Evolutionary conservation across 768 basidiomycete species (phyloP).

Genomic region (Trametes maxima): DNA sequence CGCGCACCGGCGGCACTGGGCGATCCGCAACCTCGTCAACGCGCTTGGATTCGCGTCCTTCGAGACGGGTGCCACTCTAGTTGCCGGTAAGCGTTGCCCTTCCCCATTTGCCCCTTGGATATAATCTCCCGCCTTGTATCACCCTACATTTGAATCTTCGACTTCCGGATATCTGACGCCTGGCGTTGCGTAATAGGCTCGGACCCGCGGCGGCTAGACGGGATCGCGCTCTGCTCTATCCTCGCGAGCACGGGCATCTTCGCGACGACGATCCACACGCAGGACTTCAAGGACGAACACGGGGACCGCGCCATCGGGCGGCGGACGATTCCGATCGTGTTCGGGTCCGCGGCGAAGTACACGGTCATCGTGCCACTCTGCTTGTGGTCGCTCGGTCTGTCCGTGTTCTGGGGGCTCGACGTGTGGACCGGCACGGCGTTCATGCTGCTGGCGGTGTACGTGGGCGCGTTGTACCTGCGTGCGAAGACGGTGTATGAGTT

Average conservation of each 20-base stretch:
- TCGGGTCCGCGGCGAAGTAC: slow-evolving; percentile 23
- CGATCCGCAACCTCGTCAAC: slow-evolving; percentile 22
- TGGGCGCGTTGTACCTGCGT: slow-evolving; percentile 26
- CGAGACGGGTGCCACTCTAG: slow-evolving; percentile 30
- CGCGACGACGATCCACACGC: slow-evolving; percentile 40
- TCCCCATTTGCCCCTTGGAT: neutral
- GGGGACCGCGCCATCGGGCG: slow-evolving; percentile 19
- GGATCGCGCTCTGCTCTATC: slow-evolving; percentile 25
- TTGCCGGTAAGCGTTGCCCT: slow-evolving; percentile 12
- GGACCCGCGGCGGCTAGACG: slow-evolving; percentile 24
- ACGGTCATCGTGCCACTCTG: slow-evolving; percentile 25
- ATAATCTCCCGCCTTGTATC: too few species aligned
- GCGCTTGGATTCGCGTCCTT: slow-evolving; percentile 24
- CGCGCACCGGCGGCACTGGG: slow-evolving; percentile 22
- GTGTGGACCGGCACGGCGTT: slow-evolving; percentile 8
- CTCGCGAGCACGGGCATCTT: slow-evolving; percentile 34
- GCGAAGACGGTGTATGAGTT: slow-evolving; percentile 24
- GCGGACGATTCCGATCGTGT: slow-evolving; percentile 17
- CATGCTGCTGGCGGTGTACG: slow-evolving; percentile 18
- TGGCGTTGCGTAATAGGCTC: neutral
- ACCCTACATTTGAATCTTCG: neutral
- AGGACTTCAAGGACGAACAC: slow-evolving; percentile 22
- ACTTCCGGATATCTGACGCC: neutral
- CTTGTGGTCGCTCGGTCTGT: slow-evolving; percentile 29
- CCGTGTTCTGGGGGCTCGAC: slow-evolving; percentile 26